phyloP scores from a whole-genome alignment of 306 rosid species.

The Cucurbita pepo region DNA sequence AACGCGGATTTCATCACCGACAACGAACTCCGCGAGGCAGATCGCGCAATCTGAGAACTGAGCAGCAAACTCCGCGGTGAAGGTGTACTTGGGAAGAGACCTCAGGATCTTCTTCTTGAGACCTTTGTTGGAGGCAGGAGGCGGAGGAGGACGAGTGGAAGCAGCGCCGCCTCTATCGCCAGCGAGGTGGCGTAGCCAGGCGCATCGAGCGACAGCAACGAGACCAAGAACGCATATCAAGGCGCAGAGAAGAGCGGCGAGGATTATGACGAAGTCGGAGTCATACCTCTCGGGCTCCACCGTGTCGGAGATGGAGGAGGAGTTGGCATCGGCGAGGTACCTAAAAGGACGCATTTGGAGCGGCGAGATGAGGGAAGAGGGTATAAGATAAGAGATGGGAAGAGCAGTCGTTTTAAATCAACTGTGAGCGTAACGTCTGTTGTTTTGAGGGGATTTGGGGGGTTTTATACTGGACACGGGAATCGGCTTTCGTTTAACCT shows the following conservation, averaged over 20 bases:
- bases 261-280: conserved; percentile 53
- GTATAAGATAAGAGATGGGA: background rate
- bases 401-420: background rate
- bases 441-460: conserved; percentile 3
- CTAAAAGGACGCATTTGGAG: conserved; percentile 44
- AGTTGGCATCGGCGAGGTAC: conserved; percentile 26
- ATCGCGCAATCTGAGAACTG: conserved; percentile 58
- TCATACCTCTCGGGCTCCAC: conserved; percentile 13
- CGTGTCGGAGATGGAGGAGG: conserved; percentile 14
- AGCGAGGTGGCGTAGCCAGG: conserved; percentile 53
- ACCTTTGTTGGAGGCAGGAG: conserved; percentile 46
- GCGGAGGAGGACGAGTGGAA: conserved; percentile 3
- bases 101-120: conserved; percentile 56
- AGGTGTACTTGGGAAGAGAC: conserved; percentile 54
- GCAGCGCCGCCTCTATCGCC: background rate
- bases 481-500: background rate
- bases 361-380: conserved; percentile 2
- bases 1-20: conserved; percentile 61
- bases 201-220: conserved; percentile 56
- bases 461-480: background rate
- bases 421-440: background rate
- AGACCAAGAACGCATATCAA: conserved; percentile 66
- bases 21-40: conserved; percentile 44
- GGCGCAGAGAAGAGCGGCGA: conserved; percentile 76
- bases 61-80: conserved; percentile 28